Conservation (phyloP, 352 stramenopile species). For the Phytophthora vignae region DNA sequence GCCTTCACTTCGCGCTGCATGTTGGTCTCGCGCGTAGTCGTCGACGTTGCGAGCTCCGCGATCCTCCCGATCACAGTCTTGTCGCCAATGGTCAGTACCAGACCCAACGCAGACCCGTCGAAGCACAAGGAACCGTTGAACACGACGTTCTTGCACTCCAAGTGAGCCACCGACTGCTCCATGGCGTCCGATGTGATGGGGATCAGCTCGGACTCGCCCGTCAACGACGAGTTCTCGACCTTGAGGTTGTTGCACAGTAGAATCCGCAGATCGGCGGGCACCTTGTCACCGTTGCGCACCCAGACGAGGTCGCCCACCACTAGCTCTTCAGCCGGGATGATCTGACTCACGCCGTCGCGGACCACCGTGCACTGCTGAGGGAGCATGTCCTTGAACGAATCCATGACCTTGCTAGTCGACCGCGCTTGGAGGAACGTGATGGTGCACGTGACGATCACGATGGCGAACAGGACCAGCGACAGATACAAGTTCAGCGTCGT, state of each 20-base stretch:
- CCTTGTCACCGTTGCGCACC: conserved; percentile 59
- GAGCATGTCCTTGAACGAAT: conserved; percentile 65
- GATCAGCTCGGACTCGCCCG: conserved; percentile 62
- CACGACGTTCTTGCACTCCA: conserved; percentile 58
- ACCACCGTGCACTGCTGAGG: conserved; percentile 47
- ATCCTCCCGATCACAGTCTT: conserved; percentile 65
- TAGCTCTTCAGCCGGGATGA: conserved; percentile 55
- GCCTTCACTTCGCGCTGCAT: conserved; percentile 56
- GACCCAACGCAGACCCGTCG: conserved; percentile 48
- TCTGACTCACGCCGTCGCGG: conserved; percentile 51
- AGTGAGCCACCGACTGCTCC: conserved; percentile 30
- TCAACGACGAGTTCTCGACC: conserved; percentile 75
- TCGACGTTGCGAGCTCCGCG: conserved; percentile 52
- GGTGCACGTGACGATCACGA: conserved; percentile 50
- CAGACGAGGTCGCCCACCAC: conserved; percentile 62
- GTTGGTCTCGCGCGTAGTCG: conserved; percentile 40
- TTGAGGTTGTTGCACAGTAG: conserved; percentile 59
- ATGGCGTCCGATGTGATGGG: conserved; percentile 35
- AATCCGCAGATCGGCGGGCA: conserved; percentile 60
- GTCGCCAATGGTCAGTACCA: conserved; percentile 56
- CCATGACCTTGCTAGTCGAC: conserved; percentile 54
- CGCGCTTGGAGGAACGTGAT: conserved; percentile 53
- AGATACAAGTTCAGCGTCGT: conserved; percentile 52
- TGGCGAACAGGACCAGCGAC: conserved; percentile 47
- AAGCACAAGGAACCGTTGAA: conserved; percentile 63